A percentile compares a stretch with the other conserved stretches of the same genome.
Conservation (phyloP, 1,139 yeast genomes). For the Hansenula anomala region DNA sequence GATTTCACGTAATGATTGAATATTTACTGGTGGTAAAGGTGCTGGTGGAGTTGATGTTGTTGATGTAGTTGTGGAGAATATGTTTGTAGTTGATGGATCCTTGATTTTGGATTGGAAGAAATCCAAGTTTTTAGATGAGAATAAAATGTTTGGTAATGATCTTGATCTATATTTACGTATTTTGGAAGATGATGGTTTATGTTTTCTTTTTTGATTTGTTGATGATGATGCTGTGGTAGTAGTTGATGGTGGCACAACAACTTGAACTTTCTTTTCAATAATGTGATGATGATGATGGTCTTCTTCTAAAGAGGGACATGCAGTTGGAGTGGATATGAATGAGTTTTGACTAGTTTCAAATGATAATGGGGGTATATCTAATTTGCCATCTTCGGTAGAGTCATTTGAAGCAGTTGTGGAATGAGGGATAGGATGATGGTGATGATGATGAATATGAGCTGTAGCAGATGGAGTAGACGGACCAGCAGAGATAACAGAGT, state of each 20-base stretch:
- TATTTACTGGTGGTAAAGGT: conserved; percentile 72
- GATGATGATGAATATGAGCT: too few species aligned
- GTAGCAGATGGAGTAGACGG: too few species aligned
- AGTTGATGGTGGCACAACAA: neutral
- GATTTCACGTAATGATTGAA: conserved; percentile 78
- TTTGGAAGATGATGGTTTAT: conserved; percentile 7
- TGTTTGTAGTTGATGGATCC: conserved; percentile 3
- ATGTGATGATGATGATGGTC: conserved; percentile 1
- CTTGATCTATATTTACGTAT: conserved; percentile 22
- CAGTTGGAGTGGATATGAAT: conserved; percentile 10
- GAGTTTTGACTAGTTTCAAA: too few species aligned
- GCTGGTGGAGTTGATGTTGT: conserved; percentile 20
- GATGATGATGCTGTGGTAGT: conserved; percentile 1
- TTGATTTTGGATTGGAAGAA: conserved; percentile 1
- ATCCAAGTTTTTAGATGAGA: conserved; percentile 8
- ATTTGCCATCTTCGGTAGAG: conserved; percentile 1
- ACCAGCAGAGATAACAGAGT: too few species aligned
- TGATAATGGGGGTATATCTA: conserved; percentile 1
- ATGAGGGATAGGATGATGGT: too few species aligned
- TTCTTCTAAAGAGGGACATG: neutral
- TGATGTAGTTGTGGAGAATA: conserved; percentile 1
- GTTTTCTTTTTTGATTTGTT: neutral
- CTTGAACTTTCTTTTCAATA: too few species aligned
- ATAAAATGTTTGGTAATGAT: conserved; percentile 22
- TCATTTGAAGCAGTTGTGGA: neutral